Evolutionary conservation across 768 basidiomycete genomes (phyloP), one percentile per base, ranked within the genome.

Genomic region (Kwoniella sp.): DNA sequence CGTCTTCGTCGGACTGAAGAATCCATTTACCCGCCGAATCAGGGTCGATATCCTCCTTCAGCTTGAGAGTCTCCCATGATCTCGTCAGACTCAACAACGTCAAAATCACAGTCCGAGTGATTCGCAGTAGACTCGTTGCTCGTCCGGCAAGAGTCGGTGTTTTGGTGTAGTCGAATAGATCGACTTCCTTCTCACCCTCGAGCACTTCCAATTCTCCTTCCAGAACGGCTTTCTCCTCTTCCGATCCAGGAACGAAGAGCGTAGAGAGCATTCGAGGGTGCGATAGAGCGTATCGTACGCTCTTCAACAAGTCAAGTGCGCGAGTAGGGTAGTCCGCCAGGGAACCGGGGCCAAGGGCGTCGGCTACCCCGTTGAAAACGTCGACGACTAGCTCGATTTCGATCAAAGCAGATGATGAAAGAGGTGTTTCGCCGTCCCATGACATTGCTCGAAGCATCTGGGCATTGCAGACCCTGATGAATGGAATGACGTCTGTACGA

Each of bases 201-300:
- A 70, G 26, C 25, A 25, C 12, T 30, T 58, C 60, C 12, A 74
- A 47, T 53, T 77, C 75, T 25, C 54, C 87, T 70, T 92, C 89
- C 52, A 90, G 82, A 53, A 83, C 83, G 0, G 80, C 80, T 7
- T 88, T 85, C 70, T 95, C 93, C 12, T 91, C 91, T 1, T 84
- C 76, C 0, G 89, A 88, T 15, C 90, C 83, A 6, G 91, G 88
- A 62, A 94, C 91, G 69, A 94, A 83, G 26, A 91, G 82, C 68
- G 88, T 88, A 1, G 88, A 87, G 13, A 96, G 84, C 70, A 92
- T 88, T 72, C 93, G 90, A 7, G 93, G 93, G 78, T 97, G 93
- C 0, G 91, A 88, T 51, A 95, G 83, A 0, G 91, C 90, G 68
- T 93, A 92, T 78, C 92, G 93, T 65, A 96, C 80, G 68, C 92